Base-by-base conservation (phyloP, 495 filamentous ascomycete species). In the Xylaria bambusicola region DNA sequence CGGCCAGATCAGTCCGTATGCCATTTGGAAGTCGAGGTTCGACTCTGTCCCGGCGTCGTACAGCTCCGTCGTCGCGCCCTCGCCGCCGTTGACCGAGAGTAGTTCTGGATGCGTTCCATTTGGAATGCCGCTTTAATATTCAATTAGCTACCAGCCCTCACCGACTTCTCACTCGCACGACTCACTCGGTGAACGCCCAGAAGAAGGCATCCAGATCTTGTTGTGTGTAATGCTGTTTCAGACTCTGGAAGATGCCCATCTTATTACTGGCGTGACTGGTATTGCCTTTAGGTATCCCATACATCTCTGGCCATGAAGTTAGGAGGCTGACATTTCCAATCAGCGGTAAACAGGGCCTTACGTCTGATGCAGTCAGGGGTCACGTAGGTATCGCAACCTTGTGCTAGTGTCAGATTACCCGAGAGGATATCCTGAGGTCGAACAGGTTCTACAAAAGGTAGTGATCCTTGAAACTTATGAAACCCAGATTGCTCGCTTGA, bases 181-280 rank as follows among this genome's bases (percentile, higher is more conserved):
- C 58, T 49, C 48, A 72, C 69, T 57, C 53, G 1, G 69, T 66
- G 27, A 80, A 83, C 27, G 77, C 78, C 15, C 62, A 65, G 71
- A 86, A 88, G 70, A 84, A 88, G 5, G 75, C 62, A 57, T 87
- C 71, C 3, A 89, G 71, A 58, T 88, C 86, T 4, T 75, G 68
- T 56, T 86, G 82, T 15, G 73, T 65, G 35, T 74, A 78, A 18
- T 71, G 68, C 45, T 73, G 71, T 2, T 65, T 62, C 13, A 71
- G 60, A 9, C 65, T 67, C 44, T 73, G 68, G 59, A 73, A 68
- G 27, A 71, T 68, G 9, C 71, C 71, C 50, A 69, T 68, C 36
- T 56, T 67, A 58, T 71, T 71, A 33, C 63, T 65, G 3, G 64
- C 58, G 10, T 66, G 56, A 0, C 65, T 66, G 55, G 62, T 66